Conservation (phyloP, 345 rosid genomes). For the Combretum micranthum region DNA sequence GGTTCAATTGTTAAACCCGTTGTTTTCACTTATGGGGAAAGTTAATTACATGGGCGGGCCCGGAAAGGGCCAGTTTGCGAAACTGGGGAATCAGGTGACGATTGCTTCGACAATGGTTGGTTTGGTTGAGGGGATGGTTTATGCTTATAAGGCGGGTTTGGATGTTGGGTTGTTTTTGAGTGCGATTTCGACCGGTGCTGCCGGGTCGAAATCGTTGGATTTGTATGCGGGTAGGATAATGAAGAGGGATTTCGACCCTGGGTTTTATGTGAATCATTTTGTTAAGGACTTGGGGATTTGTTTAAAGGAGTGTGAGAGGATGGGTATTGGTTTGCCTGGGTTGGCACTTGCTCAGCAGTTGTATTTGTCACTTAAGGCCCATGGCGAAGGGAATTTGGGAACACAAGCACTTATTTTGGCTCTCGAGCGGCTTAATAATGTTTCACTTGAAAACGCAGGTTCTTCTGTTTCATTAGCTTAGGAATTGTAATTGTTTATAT, state of each 20-base stretch:
- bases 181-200: slow-evolving; percentile 66
- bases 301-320: slow-evolving; percentile 67
- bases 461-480: neutral
- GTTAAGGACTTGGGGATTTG: slow-evolving; percentile 89
- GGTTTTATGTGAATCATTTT: slow-evolving; percentile 82
- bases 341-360: slow-evolving; percentile 86
- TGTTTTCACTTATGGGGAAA: slow-evolving; percentile 61
- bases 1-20: slow-evolving; percentile 41
- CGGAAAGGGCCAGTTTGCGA: slow-evolving; percentile 83
- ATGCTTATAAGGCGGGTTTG: slow-evolving; percentile 72
- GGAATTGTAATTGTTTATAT: no score
- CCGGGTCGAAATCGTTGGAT: slow-evolving; percentile 69
- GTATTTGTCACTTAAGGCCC: slow-evolving; percentile 86
- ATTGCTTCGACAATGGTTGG: slow-evolving; percentile 87
- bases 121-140: slow-evolving; percentile 68
- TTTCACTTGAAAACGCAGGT: slow-evolving; percentile 24
- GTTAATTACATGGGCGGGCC: slow-evolving; percentile 72
- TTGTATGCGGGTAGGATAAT: slow-evolving; percentile 55
- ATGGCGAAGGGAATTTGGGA: slow-evolving; percentile 72
- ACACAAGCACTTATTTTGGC: slow-evolving; percentile 77
- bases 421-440: slow-evolving; percentile 76
- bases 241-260: slow-evolving; percentile 75
- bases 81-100: slow-evolving; percentile 67
- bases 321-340: slow-evolving; percentile 90
- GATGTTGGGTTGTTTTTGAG: slow-evolving; percentile 49